Evolutionary conservation across 2,329 filamentous ascomycete genomes (phyloP), one percentile per base, ranked within the genome.

Genomic region (Beauveria medogensis): DNA sequence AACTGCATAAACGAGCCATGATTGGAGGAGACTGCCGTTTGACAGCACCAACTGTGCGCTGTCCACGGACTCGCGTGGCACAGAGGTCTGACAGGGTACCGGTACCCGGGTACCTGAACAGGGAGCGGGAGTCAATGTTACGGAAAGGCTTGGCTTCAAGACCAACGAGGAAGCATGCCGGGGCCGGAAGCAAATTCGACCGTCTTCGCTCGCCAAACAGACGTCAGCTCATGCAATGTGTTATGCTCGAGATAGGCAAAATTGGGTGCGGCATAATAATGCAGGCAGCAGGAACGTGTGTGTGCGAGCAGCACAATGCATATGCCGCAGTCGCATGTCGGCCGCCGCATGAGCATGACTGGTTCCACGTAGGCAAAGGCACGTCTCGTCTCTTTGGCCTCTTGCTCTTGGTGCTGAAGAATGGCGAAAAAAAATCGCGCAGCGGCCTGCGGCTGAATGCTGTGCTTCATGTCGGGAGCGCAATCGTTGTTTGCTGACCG

Each of bases 321-420:
- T n/a, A 55, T 46, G 41, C 24, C 26, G 40, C 53, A 28, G 16
- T 24, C 40, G 30, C 34, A 18, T 47, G 34, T 34, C 44, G 34
- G n/a, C 28, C 30, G 24, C 37, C 34, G 56, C 47, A 52, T 52
- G 9, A 47, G 41, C 50, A 44, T 60, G 58, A 48, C 48, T 60
- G 50, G 58, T 24, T 54, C 58, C 58, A 60, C 58, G 58, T 55
- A 47, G n/a, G 26, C 41, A 54, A 60, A 60, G 26, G 55, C 55
- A 59, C 43, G 24, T 59, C 40, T 53, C 26, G 44, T 34, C 48
- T 47, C 26, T 44, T 10, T 34, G 26, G n/a, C 40, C 20, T 41
- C 30, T 51, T 47, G 26, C 12, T 41, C 7, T 12, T 44, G 5
- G 20, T 59, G 40, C 26, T 41, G 10, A n/a, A 16, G 22, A 53